These are phyloP conservation scores for Amphibolis antarctica DNA, from an alignment of 106 monocot genomes.

Conservation along the genomic window DNA sequence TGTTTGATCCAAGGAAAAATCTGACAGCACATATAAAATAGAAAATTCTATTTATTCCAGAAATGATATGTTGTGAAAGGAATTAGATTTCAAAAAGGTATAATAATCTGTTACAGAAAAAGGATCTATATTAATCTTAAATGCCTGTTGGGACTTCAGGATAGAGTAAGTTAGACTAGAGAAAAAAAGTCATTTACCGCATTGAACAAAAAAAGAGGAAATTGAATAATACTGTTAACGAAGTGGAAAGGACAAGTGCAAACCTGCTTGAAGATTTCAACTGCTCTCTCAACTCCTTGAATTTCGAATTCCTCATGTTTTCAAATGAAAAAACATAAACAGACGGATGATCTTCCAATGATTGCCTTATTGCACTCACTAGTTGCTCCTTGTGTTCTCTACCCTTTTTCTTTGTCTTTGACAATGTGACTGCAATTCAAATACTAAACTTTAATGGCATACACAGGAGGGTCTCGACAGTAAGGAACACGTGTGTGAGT, in stretches of 20 bases:
- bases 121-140: not conserved
- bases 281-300: constrained; percentile 84
- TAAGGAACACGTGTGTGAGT: too few relatives aligned
- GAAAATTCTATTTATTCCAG: too few relatives aligned
- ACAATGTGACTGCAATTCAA: constrained; percentile 56
- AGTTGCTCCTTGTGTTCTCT: constrained; percentile 62
- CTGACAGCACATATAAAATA: constrained; percentile 15
- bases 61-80: not conserved
- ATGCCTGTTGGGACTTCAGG: not conserved
- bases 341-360: constrained; percentile 43
- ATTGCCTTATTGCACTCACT: constrained; percentile 50
- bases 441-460: too few relatives aligned
- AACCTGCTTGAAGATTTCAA: constrained; percentile 83
- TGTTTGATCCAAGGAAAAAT: constrained; percentile 90
- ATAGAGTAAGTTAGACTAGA: not conserved
- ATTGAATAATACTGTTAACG: not conserved
- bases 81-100: not conserved
- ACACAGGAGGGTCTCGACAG: too few relatives aligned
- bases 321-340: constrained; percentile 74
- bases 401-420: constrained; percentile 95
- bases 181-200: not conserved
- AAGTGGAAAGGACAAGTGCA: not conserved
- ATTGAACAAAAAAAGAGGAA: not conserved
- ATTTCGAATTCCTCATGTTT: constrained; percentile 88
- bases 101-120: too few relatives aligned